Base-by-base conservation (phyloP, 2,329 filamentous ascomycete species). In the Diaporthe capsici region DNA sequence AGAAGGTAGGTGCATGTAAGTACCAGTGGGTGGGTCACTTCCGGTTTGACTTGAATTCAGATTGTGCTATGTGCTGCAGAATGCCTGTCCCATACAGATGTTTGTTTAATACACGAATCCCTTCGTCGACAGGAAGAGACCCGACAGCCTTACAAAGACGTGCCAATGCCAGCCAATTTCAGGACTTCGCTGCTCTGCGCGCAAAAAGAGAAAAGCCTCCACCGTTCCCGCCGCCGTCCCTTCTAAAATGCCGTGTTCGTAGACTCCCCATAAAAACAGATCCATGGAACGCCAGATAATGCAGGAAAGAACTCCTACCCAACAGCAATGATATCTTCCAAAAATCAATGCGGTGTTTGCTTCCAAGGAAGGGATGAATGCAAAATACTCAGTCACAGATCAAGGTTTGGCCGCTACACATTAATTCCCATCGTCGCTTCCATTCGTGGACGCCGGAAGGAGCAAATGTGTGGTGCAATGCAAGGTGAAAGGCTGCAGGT, bases 221-320 rank as follows among this genome's bases (percentile, higher is more conserved):
- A 39, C 49, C 49, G n/a, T 28, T 42, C 37, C 51, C 25, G 22
- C 39, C 39, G 39, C 72, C 58, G 49, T 47, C 58, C 75, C 17
- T 71, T 67, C 51, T 70, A 67, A 31, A n/a, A 72, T 67, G 60
- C 42, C 28, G 51, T 75, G 47, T 72, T 61, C 67, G 37, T 65
- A 8, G 57, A 65, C 39, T 22, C 47, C 58, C 60, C 51, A 42
- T 51, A 28, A 34, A 28, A 57, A 44, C 37, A 67, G 34, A 44
- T 31, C 72, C 28, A 39, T 74, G 60, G n/a, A 74, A 74, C 75
- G 72, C 75, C 75, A 55, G 57, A 74, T 65, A 37, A 76, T 76
- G 75, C 75, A 71, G 70, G 42, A 47, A 57, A 51, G 44, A 22
- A 70, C 65, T 42, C 65, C 49, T 42, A 25, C 55, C 61, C 72